Conservation (phyloP, 2,329 filamentous ascomycete species). For the Byssochlamys sp. region DNA sequence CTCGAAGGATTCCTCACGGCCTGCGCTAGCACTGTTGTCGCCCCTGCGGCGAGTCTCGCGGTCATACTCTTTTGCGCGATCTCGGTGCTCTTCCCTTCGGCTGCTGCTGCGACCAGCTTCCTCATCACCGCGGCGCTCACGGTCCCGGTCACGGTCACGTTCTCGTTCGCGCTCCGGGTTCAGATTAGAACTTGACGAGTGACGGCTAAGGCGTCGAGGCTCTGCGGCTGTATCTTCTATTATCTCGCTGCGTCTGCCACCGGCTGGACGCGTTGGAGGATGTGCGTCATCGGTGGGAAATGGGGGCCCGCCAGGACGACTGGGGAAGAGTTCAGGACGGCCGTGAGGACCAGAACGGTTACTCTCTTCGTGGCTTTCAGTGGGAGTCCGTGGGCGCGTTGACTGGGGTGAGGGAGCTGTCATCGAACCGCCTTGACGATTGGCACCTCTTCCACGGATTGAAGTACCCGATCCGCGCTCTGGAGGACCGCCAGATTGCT, state of each 20-base stretch:
- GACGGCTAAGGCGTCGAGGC: slow-evolving; percentile 22
- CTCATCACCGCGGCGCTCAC: slow-evolving; percentile 19
- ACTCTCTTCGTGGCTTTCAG: slow-evolving; percentile 18
- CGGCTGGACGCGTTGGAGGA: slow-evolving; percentile 15
- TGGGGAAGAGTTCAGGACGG: slow-evolving; percentile 25
- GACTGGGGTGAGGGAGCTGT: slow-evolving; percentile 24
- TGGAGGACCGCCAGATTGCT: slow-evolving; percentile 29
- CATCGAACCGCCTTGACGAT: slow-evolving; percentile 23
- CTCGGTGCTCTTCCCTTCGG: slow-evolving; percentile 29
- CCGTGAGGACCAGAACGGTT: slow-evolving; percentile 10
- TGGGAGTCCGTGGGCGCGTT: slow-evolving; percentile 22
- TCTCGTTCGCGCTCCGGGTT: slow-evolving; percentile 18
- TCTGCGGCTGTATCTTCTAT: slow-evolving; percentile 26
- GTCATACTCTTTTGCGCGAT: slow-evolving; percentile 22
- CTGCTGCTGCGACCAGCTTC: slow-evolving; percentile 19
- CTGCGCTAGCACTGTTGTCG: slow-evolving; percentile 15
- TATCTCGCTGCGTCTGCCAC: slow-evolving; percentile 24
- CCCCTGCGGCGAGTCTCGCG: slow-evolving; percentile 27
- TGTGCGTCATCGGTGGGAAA: slow-evolving; percentile 18
- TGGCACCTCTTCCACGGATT: slow-evolving; percentile 32
- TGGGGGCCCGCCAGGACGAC: slow-evolving; percentile 15
- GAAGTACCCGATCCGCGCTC: slow-evolving; percentile 27
- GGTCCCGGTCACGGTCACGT: slow-evolving; percentile 22
- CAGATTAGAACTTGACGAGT: slow-evolving; percentile 14
- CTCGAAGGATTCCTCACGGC: slow-evolving; percentile 17